Base-by-base conservation (phyloP, 2,329 filamentous ascomycete genomes). In the Fusarium sp. region DNA sequence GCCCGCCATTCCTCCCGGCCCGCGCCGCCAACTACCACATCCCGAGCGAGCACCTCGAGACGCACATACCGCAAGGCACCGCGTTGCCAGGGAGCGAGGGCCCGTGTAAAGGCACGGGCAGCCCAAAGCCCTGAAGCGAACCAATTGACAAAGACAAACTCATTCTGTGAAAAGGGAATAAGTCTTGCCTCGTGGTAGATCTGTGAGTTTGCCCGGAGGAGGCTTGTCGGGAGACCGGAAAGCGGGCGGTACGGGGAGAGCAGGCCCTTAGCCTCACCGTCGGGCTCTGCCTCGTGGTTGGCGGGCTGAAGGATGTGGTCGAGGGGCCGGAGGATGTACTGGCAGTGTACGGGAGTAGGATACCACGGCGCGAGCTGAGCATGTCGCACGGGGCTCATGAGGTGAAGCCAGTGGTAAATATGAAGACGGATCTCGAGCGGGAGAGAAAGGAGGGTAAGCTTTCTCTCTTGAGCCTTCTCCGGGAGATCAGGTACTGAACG, bases 101-200 rank as follows among this genome's bases (percentile, higher is more conserved):
- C 74, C 16, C 78, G 71, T 2, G 82, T 79, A 64, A 86, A 84
- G 1, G 79, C 79, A 10, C 81, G 74, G 0, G 85, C 86, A 1
- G 85, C 82, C 74, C 82, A 83, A 5, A 86, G 74, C 0, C 86
- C 86, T 16, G 84, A 85, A 14, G 83, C 81, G 77, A 86, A 86
- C 83, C 84, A 85, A 50, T 84, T 85, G 41, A 84, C 79, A 68
- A 87, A 88, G 27, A 83, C 82, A 67, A 88, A 88, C 61, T 87
- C 85, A 77, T 86, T 87, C 24, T 76, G 67, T 9, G 76, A 72
- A 71, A 86, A 87, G 3, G 86, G 84, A 3, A 87, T 29, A 1
- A 66, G 20, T 5, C 84, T 81, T 5, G 82, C 79, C 71, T 88
- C 87, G 61, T 75, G 35, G 77, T 87, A 87, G 22, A 88, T 73